Base-by-base conservation (phyloP, 2,329 filamentous ascomycete genomes). In the Penicillium italicum region DNA sequence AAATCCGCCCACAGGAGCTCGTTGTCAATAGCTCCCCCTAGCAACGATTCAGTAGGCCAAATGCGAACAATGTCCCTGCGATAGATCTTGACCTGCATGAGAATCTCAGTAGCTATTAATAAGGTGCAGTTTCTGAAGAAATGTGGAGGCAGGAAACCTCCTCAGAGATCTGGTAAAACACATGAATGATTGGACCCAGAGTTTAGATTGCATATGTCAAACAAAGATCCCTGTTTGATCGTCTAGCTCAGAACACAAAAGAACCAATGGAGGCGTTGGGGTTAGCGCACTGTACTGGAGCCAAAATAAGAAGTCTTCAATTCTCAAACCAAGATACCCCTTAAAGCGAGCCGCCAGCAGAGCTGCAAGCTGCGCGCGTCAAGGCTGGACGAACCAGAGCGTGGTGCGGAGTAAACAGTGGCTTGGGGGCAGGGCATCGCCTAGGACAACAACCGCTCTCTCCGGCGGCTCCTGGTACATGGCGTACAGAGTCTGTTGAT, bases 301-400 rank as follows among this genome's bases (percentile, higher is more conserved):
- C 28, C 41, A 30, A 43, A 52, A 56, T 31, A 44, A 30, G 42
- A 31, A 24, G 38, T 40, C 41, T 54, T 46, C 44, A 26, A 22
- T 16, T 31, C 22, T 34, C 30, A 30, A 46, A 36, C 30, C 31
- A 12, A 34, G 40, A 30, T 44, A 56, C 48, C 43, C 51, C 48
- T 40, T 26, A 50, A 56, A 46, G 53, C 58, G 58, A 59, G 54
- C 58, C 58, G 62, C 62, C 59, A 53, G 43, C 58, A 16, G 31
- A 42, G 40, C 22, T 40, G 53, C 56, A 49, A 46, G 51, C 56
- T 47, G 55, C 51, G 53, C 57, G 64, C 61, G 56, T 59, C 55
- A 60, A 59, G 47, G 43, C 49, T 50, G 48, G 47, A 51, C 56
- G 53, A 65, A 64, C 56, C 59, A 61, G 41, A 50, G 60, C 43